Base-by-base conservation (phyloP, 805 yeast species). In the Candida oleophila region DNA sequence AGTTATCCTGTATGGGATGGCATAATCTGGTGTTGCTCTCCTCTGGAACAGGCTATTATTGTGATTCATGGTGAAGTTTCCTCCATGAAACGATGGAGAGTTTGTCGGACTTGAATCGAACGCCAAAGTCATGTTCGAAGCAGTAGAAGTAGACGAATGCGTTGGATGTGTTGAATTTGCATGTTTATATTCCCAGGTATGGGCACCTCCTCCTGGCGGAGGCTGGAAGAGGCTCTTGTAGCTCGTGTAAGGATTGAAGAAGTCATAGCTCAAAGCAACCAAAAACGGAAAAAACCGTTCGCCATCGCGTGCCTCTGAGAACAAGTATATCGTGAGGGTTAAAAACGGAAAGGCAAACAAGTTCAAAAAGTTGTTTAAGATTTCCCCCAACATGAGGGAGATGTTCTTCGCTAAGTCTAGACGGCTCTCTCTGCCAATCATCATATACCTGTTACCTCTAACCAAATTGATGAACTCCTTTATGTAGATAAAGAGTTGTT, bases 311-410 rank as follows among this genome's bases (percentile, higher is more conserved):
- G 15, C n/a, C 8, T 4, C 16, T n/a, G 16, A 22, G 19, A 46
- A 28, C 49, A 56, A 49, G 40, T 53, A 61, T 3, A 61, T 49
- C 0, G 79, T 66, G 36, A 72, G 52, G 1, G 76, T 62, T 43
- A 78, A 59, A 42, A 77, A 69, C 1, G 83, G 82, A 22, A 66
- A 60, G 0, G 71, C 73, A 51, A 72, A 71, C 1, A 66, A 48
- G 19, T 59, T 51, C 47, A 75, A 55, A 42, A 68, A 69, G 15
- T 61, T 53, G 20, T 62, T 56, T 5, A 69, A 42, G 1, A 65
- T 12, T 22, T 64, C 53, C 3, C 82, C 82, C 5, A 66, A 14
- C 2, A 62, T 47, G 18, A 57, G 55, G 37, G 55, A 56, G 7
- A 56, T 8, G 37, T 62, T 59, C 40, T 62, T 65, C 32, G n/a